phyloP scores from a whole-genome alignment of 352 stramenopile species.

The Pythium aristosporum region DNA sequence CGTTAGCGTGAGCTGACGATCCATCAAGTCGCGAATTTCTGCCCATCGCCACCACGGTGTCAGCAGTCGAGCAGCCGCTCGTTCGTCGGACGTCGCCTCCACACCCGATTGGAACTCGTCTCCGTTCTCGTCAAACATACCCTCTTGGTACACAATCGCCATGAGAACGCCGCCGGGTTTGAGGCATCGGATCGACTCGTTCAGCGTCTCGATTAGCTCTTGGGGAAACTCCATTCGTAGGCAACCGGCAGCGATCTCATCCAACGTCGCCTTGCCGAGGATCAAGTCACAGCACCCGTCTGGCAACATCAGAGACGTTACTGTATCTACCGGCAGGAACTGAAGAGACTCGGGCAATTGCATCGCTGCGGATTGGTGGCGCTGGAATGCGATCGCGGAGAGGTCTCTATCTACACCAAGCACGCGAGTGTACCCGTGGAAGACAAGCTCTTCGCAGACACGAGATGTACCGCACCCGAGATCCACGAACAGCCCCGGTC shows the following conservation, averaged over 20 bases:
- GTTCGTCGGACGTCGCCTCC: not conserved
- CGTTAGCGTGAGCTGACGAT: constrained; percentile 11
- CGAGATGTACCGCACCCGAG: constrained; percentile 34
- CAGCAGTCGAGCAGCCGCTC: not conserved
- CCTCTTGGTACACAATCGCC: constrained; percentile 13
- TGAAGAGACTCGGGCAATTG: constrained; percentile 22
- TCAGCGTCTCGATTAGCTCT: constrained; percentile 22
- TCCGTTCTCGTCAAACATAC: not conserved
- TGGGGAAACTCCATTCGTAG: not conserved
- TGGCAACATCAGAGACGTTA: constrained; percentile 14
- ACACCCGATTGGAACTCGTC: not conserved
- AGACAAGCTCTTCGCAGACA: constrained; percentile 31
- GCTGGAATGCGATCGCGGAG: constrained; percentile 24
- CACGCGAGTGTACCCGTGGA: constrained; percentile 29
- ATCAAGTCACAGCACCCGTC: constrained; percentile 32
- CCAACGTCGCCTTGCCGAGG: constrained; percentile 32
- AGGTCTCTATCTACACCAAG: constrained; percentile 26
- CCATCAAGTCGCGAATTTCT: constrained; percentile 10
- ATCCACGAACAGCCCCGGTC: constrained; percentile 23
- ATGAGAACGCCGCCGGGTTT: constrained; percentile 31
- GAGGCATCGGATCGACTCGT: constrained; percentile 30
- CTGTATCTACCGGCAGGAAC: constrained; percentile 24
- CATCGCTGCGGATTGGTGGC: not conserved
- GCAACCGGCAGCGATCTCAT: constrained; percentile 23
- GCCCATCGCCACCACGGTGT: constrained; percentile 33